A percentile compares a stretch with the other conserved stretches of the same genome.
Conservation (phyloP, 305 asterid species). For the Fraxinus platypoda region DNA sequence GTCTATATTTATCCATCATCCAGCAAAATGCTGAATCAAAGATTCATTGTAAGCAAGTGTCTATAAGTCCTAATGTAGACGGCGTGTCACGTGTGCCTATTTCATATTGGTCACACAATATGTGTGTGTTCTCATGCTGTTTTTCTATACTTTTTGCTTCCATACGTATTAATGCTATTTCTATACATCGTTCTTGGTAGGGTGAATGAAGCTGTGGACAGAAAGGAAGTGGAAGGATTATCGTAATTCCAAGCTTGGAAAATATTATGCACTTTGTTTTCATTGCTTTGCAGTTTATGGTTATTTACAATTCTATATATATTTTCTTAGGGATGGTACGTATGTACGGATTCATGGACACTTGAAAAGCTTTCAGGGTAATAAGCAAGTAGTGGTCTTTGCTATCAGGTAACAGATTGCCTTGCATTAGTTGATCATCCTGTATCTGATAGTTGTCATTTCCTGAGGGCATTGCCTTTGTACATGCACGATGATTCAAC, state of each 20-base stretch:
- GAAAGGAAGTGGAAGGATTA: slow-evolving; percentile 61
- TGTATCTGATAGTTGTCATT: neutral
- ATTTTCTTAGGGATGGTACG: slow-evolving; percentile 52
- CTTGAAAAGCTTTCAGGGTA: slow-evolving; percentile 58
- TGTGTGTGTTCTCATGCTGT: neutral
- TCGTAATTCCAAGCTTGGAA: slow-evolving; percentile 34
- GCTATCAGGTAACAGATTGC: slow-evolving; percentile 62
- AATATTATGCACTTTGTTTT: neutral
- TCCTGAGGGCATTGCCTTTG: neutral
- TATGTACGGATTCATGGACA: slow-evolving; percentile 81
- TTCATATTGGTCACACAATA: neutral
- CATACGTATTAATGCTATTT: neutral
- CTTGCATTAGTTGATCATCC: neutral
- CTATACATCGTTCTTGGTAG: slow-evolving; percentile 33
- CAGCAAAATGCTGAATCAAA: neutral
- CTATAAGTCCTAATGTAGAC: neutral
- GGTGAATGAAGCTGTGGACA: slow-evolving; percentile 71
- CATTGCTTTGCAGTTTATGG: slow-evolving; percentile 8
- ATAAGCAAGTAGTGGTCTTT: slow-evolving; percentile 58
- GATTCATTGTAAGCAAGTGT: neutral
- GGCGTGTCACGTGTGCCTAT: neutral
- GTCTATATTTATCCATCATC: neutral
- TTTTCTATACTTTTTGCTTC: neutral
- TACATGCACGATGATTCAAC: neutral
- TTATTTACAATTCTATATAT: neutral